Percentiles rank a stretch among this genome's conserved stretches.
These are phyloP conservation scores for Neurospora tetraspora DNA, from an alignment of 495 filamentous ascomycete species.

Conservation along the genomic window DNA sequence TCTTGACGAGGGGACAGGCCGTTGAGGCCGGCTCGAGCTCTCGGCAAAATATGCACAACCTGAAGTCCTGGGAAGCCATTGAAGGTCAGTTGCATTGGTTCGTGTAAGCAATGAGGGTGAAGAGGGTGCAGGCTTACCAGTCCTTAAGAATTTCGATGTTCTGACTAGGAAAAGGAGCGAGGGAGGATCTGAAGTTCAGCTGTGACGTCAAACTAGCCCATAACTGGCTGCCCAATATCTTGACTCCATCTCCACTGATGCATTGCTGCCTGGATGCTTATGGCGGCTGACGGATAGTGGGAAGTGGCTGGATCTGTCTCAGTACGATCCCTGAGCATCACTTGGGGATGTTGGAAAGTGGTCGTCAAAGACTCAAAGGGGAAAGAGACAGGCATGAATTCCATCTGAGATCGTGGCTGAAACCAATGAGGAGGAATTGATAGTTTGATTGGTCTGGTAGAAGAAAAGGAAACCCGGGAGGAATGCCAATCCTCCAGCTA, in stretches of 20 bases:
- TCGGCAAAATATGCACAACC: conserved; percentile 9
- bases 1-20: not conserved
- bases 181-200: not conserved
- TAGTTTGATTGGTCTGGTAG: too few species aligned
- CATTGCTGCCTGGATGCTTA: not conserved
- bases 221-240: not conserved
- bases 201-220: not conserved
- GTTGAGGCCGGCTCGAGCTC: not conserved
- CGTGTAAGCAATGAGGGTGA: not conserved
- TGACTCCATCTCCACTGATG: not conserved
- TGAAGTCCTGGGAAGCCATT: not conserved
- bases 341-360: not conserved
- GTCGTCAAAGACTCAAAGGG: not conserved
- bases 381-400: not conserved
- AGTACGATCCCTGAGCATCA: not conserved
- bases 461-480: too few species aligned
- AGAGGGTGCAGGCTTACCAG: not conserved
- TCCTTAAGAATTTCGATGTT: not conserved
- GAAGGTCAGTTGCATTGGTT: not conserved
- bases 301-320: not conserved
- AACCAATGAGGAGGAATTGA: too few species aligned
- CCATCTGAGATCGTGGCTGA: not conserved
- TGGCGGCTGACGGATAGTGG: not conserved
- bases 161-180: too few species aligned
- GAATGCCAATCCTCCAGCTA: too few species aligned